Evolutionary conservation across 805 yeast species (phyloP).

Genomic region (Cyberlindnera nakhonratchasimensis): DNA sequence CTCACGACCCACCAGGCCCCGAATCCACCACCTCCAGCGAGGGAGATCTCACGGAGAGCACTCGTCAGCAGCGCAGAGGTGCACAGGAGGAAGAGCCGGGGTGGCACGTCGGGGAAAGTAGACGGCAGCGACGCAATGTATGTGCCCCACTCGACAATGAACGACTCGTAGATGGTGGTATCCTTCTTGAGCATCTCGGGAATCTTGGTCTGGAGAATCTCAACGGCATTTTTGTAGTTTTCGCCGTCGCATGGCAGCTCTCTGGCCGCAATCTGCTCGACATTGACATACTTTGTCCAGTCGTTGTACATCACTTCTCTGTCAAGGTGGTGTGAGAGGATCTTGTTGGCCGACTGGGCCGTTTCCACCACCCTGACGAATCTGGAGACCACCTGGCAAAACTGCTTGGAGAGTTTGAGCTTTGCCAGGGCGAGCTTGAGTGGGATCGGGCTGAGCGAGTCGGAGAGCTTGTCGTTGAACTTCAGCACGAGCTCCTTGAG

Average conservation of each 20-base stretch:
- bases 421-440: conserved; percentile 48
- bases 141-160: conserved; percentile 30
- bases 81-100: conserved; percentile 53
- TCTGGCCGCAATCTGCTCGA: conserved; percentile 41
- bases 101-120: conserved; percentile 47
- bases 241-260: conserved; percentile 48
- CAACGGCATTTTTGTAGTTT: conserved; percentile 32
- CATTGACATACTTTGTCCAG: conserved; percentile 51
- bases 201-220: conserved; percentile 36
- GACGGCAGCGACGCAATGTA: conserved; percentile 42
- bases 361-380: conserved; percentile 53
- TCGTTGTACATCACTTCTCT: conserved; percentile 50
- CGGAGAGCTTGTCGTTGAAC: conserved; percentile 43
- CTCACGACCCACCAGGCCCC: conserved; percentile 74
- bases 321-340: conserved; percentile 42
- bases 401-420: conserved; percentile 48
- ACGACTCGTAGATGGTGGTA: conserved; percentile 13
- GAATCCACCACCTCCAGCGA: conserved; percentile 55
- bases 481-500: conserved; percentile 50
- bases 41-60: conserved; percentile 58
- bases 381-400: conserved; percentile 50
- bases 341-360: conserved; percentile 45
- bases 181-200: conserved; percentile 29
- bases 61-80: conserved; percentile 53
- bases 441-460: conserved; percentile 46